Conservation (phyloP, 805 yeast genomes). For the Blastobotrys terrestris region DNA sequence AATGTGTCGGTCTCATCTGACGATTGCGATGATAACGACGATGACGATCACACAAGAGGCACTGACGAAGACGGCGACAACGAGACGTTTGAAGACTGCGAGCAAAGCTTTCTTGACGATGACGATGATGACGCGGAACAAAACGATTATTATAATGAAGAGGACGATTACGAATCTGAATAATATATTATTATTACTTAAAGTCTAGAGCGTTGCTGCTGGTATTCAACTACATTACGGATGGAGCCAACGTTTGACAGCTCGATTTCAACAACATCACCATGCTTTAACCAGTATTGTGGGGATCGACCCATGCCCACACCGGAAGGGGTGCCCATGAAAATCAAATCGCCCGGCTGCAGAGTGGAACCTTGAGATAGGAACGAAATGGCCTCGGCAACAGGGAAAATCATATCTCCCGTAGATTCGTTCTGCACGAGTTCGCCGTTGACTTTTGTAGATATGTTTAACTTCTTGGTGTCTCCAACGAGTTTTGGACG, state of each 20-base stretch:
- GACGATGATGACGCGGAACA: not conserved
- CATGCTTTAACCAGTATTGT: conserved; percentile 39
- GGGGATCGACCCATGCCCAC: conserved; percentile 42
- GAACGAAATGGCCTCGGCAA: conserved; percentile 40
- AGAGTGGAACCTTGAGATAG: conserved; percentile 47
- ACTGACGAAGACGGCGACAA: not conserved
- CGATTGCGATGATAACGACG: not conserved
- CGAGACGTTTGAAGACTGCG: conserved; percentile 3
- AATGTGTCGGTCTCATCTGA: not conserved
- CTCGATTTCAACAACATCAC: conserved; percentile 39
- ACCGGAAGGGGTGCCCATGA: conserved; percentile 54
- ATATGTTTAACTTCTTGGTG: conserved; percentile 35
- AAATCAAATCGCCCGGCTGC: conserved; percentile 47
- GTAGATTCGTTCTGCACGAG: conserved; percentile 41
- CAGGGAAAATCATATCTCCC: conserved; percentile 43
- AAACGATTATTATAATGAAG: conserved; percentile 1
- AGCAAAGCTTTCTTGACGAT: conserved; percentile 1
- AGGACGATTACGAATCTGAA: conserved; percentile 11
- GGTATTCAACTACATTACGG: conserved; percentile 35
- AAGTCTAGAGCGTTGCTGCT: conserved; percentile 15
- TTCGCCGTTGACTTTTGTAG: conserved; percentile 43
- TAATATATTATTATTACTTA: conserved; percentile 3
- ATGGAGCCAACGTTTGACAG: conserved; percentile 41
- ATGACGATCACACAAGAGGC: no score
- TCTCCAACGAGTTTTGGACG: conserved; percentile 28